phyloP scores from a whole-genome alignment of 164 flowering plant genomes.

The Vitis rupestris region DNA sequence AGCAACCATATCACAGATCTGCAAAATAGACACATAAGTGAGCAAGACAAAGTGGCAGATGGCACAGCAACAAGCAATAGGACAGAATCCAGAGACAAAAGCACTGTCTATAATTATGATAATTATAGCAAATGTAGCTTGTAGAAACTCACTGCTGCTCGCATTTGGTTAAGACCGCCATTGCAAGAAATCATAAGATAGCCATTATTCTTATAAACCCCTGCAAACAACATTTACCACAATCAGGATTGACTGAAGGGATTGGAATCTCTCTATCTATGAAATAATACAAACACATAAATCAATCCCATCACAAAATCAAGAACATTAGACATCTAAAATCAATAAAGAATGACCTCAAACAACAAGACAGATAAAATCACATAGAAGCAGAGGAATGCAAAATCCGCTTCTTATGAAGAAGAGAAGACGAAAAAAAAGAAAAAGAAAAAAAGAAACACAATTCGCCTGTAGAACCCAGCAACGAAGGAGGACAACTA shows the following conservation, averaged over 20 bases:
- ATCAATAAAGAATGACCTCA: no score
- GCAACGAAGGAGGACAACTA: no score
- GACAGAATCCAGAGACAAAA: background rate
- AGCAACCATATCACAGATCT: slow-evolving; percentile 55
- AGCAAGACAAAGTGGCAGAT: background rate
- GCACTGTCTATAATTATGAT: background rate
- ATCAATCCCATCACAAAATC: no score
- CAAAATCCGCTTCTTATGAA: no score
- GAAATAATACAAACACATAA: no score
- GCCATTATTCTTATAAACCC: slow-evolving; percentile 48
- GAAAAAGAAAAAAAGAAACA: no score
- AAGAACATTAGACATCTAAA: no score
- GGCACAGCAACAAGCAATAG: background rate
- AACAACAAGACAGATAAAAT: no score
- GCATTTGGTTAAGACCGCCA: slow-evolving; percentile 66
- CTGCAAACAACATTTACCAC: slow-evolving; percentile 22
- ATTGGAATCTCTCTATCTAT: background rate
- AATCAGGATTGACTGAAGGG: background rate
- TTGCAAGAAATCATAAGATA: slow-evolving; percentile 61
- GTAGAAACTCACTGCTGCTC: slow-evolving; percentile 50
- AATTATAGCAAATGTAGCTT: background rate
- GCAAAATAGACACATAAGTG: slow-evolving; percentile 9
- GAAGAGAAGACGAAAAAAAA: no score
- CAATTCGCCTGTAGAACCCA: no score
- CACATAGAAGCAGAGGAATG: no score